Conservation (phyloP, 1,284 basidiomycete species). For the Naganishia cerealis region DNA sequence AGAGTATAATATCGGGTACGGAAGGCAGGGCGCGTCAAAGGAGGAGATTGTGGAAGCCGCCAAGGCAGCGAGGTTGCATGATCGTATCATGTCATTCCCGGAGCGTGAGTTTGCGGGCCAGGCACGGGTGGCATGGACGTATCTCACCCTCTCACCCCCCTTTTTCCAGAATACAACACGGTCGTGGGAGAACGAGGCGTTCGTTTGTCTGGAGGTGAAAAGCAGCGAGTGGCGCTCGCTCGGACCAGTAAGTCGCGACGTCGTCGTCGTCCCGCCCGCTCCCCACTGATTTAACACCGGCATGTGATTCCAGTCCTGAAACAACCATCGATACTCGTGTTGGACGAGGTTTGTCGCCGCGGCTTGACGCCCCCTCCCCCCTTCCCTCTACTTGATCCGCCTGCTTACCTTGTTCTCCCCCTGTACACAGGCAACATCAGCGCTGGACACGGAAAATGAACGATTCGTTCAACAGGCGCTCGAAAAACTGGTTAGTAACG, state of each 20-base stretch:
- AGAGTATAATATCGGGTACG: slow-evolving; percentile 69
- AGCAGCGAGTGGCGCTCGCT: slow-evolving; percentile 82
- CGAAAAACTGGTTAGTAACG: slow-evolving; percentile 61
- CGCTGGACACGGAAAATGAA: slow-evolving; percentile 78
- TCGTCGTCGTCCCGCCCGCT: not conserved
- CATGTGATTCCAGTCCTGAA: slow-evolving; percentile 61
- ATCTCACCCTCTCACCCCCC: not conserved
- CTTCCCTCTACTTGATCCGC: slow-evolving; percentile 46
- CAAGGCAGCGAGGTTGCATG: slow-evolving; percentile 76
- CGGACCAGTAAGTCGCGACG: slow-evolving; percentile 59
- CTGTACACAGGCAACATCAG: slow-evolving; percentile 46
- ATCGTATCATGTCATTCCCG: slow-evolving; percentile 73
- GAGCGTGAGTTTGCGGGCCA: slow-evolving; percentile 57
- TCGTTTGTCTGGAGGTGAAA: slow-evolving; percentile 68
- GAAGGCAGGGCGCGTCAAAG: slow-evolving; percentile 65
- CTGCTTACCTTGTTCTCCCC: slow-evolving; percentile 8
- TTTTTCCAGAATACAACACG: slow-evolving; percentile 60
- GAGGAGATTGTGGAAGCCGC: slow-evolving; percentile 73
- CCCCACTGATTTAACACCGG: not conserved
- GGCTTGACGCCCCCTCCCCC: slow-evolving; percentile 39
- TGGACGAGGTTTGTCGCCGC: slow-evolving; percentile 70
- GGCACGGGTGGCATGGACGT: not conserved
- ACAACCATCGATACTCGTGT: slow-evolving; percentile 71
- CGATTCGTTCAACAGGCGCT: slow-evolving; percentile 80
- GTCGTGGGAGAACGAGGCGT: slow-evolving; percentile 79